Conservation (phyloP, 1,139 yeast genomes). For the Yamadazyma kanchanaburiensis region DNA sequence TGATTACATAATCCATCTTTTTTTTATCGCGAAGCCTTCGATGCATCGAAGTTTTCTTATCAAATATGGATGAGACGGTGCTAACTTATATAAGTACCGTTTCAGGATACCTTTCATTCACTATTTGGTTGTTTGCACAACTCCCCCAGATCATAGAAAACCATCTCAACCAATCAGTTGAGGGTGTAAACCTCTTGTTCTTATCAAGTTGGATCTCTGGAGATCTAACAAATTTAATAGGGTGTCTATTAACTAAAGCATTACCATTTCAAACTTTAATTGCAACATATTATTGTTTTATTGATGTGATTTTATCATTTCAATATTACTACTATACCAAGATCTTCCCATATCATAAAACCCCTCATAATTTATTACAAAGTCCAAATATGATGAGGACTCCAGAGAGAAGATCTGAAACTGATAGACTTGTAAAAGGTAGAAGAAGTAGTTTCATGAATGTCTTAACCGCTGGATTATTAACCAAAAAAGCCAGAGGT, state of each 20-base stretch:
- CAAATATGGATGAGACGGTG: conserved; percentile 3
- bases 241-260: conserved; percentile 73
- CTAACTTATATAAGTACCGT: conserved; percentile 5
- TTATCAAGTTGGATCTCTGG: conserved; percentile 75
- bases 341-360: conserved; percentile 19
- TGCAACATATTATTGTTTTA: conserved; percentile 66
- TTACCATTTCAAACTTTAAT: conserved; percentile 70
- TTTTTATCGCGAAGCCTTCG: not conserved
- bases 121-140: conserved; percentile 77
- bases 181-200: conserved; percentile 74
- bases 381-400: conserved; percentile 21
- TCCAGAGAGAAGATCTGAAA: conserved; percentile 9
- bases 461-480: conserved; percentile 8
- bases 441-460: conserved; percentile 3
- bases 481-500: conserved; percentile 9
- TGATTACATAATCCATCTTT: too few species aligned
- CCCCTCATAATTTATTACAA: conserved; percentile 22
- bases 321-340: conserved; percentile 42
- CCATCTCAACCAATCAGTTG: conserved; percentile 70
- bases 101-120: conserved; percentile 24
- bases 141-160: conserved; percentile 80
- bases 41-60: not conserved
- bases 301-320: conserved; percentile 66
- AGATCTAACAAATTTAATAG: conserved; percentile 72
- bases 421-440: conserved; percentile 1